These are phyloP conservation scores for Biancaea sappan DNA, from an alignment of 306 rosid species.

Conservation along the genomic window DNA sequence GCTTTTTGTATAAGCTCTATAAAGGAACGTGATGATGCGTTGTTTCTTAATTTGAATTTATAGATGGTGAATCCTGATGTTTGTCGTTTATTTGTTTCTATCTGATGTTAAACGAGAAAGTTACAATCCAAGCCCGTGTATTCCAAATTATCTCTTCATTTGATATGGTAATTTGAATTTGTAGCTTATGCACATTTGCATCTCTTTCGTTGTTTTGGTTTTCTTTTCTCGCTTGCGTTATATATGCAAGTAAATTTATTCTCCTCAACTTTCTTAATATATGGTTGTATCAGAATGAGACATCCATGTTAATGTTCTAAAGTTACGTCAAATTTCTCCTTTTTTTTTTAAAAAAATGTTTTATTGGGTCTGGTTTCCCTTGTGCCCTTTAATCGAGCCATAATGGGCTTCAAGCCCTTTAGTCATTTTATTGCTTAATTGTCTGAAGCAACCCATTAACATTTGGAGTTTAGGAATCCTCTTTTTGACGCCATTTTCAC, in stretches of 20 bases:
- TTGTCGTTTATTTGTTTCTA: background rate
- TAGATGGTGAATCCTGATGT: background rate
- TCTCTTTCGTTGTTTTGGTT: background rate
- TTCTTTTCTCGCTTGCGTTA: background rate
- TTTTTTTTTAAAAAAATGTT: no score
- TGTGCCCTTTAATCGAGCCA: background rate
- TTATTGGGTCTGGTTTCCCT: background rate
- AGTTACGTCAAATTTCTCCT: no score
- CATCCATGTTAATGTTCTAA: no score
- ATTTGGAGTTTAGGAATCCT: background rate
- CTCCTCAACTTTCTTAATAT: background rate
- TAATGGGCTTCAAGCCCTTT: background rate
- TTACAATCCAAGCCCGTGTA: background rate
- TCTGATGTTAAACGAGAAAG: background rate
- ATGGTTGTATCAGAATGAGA: background rate
- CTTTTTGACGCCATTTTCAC: background rate
- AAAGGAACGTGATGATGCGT: conserved; percentile 15
- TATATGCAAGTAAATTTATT: background rate
- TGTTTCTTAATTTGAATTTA: conserved; percentile 18
- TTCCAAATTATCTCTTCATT: background rate
- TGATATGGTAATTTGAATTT: background rate
- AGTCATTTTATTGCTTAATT: background rate
- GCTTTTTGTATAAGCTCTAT: conserved; percentile 22
- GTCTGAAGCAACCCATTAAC: background rate
- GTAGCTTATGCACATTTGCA: background rate